Evolutionary conservation across 164 flowering plant species (phyloP).

Genomic region (Nelumbo lutea): DNA sequence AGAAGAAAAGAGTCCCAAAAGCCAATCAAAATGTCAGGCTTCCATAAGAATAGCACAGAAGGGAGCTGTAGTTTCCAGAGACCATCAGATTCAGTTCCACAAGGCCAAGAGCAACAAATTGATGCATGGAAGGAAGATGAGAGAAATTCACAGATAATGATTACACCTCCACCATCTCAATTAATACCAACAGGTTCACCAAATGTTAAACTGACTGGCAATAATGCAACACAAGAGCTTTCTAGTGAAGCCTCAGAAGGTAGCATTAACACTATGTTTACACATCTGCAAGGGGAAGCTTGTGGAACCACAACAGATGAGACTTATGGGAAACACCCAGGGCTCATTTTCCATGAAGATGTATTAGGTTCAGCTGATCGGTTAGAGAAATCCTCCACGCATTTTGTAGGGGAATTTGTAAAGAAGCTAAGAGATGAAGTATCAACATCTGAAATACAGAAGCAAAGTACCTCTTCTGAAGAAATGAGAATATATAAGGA

Average conservation of each 20-base stretch:
- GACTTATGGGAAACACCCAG: conserved; percentile 22
- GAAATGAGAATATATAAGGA: conserved; percentile 15
- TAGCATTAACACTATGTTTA: conserved; percentile 14
- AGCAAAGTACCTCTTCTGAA: conserved; percentile 26
- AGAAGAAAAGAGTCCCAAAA: conserved; percentile 22
- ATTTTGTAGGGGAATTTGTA: conserved; percentile 60
- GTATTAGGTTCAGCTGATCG: conserved; percentile 54
- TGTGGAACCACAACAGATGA: conserved; percentile 20
- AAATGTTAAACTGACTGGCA: conserved; percentile 13
- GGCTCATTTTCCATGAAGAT: conserved; percentile 33
- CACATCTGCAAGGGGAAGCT: conserved; percentile 16
- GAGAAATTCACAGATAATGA: conserved; percentile 25
- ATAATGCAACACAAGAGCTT: conserved; percentile 18
- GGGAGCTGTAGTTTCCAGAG: conserved; percentile 27
- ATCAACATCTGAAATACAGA: conserved; percentile 34
- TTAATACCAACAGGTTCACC: conserved; percentile 22
- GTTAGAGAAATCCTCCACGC: conserved; percentile 43
- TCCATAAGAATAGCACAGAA: conserved; percentile 17
- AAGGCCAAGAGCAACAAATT: conserved; percentile 18
- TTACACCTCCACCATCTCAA: conserved; percentile 44
- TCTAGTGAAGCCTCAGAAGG: conserved; percentile 25
- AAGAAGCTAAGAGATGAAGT: conserved; percentile 48
- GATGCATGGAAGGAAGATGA: conserved; percentile 9
- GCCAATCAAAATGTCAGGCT: conserved; percentile 14
- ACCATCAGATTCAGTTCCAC: conserved; percentile 20